Conservation (phyloP, 441 rosid species). For the Macaranga tanarius region DNA sequence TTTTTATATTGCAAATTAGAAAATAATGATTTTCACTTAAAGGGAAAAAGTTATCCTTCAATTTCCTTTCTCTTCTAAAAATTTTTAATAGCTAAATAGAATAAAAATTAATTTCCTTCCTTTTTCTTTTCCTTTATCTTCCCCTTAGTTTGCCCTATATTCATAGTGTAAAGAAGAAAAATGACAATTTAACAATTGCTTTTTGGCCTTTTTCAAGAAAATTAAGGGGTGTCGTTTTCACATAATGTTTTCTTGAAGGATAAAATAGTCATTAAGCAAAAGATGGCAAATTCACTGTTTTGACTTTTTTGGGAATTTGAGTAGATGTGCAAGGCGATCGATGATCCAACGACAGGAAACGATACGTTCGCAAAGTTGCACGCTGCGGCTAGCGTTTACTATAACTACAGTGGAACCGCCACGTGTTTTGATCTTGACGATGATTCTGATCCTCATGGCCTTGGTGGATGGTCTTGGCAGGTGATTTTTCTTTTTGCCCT, state of each 20-base stretch:
- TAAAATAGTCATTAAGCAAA: neutral
- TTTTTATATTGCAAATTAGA: no score
- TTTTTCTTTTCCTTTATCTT: no score
- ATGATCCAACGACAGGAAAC: constrained; percentile 44
- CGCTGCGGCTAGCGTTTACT: constrained; percentile 49
- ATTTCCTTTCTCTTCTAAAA: no score
- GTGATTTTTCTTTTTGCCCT: constrained; percentile 16
- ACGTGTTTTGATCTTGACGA: constrained; percentile 43
- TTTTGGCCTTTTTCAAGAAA: neutral
- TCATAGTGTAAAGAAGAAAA: no score
- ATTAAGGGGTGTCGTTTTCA: neutral
- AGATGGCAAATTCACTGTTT: neutral
- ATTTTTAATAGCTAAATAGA: no score
- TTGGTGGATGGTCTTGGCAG: constrained; percentile 61
- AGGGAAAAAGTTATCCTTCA: no score
- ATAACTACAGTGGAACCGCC: constrained; percentile 45
- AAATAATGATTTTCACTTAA: no score
- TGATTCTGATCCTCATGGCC: constrained; percentile 52
- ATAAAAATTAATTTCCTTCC: no score
- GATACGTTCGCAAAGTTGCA: constrained; percentile 48
- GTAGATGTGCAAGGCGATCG: constrained; percentile 68
- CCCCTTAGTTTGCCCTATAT: no score
- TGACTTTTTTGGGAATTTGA: neutral
- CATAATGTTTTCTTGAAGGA: neutral
- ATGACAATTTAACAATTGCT: neutral